Evolutionary conservation across 192 early-diverging fungal species (phyloP).

Genomic region (Podila verticillata): DNA sequence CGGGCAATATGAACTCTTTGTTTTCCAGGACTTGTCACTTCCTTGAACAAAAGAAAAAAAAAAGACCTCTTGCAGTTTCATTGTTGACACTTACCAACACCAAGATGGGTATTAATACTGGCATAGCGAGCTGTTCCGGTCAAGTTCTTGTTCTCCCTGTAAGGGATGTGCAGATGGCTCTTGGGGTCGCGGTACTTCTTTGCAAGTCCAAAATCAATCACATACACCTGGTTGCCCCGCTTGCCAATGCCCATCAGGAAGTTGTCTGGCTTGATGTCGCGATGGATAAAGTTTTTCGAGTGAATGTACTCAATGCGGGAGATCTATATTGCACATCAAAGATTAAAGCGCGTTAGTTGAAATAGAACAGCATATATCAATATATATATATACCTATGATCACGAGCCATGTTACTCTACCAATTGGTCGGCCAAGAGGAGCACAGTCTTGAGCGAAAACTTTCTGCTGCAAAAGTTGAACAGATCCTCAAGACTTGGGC

Average conservation of each 20-base stretch:
- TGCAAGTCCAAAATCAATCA: constrained; percentile 93
- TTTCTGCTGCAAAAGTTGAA: constrained; percentile 92
- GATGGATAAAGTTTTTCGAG: constrained; percentile 90
- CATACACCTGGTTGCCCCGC: constrained; percentile 83
- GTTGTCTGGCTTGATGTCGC: constrained; percentile 94
- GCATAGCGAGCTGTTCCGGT: constrained; percentile 94
- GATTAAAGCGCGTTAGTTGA: not conserved
- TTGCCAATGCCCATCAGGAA: constrained; percentile 91
- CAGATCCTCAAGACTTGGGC: constrained; percentile 91
- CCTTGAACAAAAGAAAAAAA: no score
- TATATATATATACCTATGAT: no score
- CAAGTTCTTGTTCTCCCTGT: constrained; percentile 92
- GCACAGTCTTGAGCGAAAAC: constrained; percentile 88
- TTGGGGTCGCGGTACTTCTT: constrained; percentile 89
- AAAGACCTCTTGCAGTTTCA: no score
- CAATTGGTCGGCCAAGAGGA: constrained; percentile 89
- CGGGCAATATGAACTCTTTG: not conserved
- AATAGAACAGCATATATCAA: no score
- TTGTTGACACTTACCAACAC: constrained; percentile 64
- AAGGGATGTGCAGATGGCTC: constrained; percentile 89
- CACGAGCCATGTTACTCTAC: no score
- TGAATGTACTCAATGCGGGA: constrained; percentile 85
- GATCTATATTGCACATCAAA: constrained; percentile 49
- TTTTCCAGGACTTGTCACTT: not conserved
- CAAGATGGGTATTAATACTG: constrained; percentile 89